Base-by-base conservation (phyloP, 2,329 filamentous ascomycete species). In the Lachnellula cervina region DNA sequence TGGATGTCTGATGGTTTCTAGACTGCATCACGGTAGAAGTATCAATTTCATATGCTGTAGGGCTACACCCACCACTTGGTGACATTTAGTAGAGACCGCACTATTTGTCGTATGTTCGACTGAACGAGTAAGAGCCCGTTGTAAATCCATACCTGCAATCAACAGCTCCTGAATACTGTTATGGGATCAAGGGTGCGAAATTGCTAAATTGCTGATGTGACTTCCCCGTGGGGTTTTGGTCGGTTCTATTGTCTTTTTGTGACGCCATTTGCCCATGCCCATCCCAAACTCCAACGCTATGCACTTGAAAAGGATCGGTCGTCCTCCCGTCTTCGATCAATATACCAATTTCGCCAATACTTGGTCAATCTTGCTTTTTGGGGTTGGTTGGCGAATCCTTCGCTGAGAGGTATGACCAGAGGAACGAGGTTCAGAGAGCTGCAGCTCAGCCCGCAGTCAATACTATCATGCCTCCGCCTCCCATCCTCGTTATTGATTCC, bases 401-500 rank as follows among this genome's bases (percentile, higher is more conserved):
- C 9, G 9, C 28, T 13, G 28, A 32, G 28, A 32, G 9, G 2
- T 32, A 32, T 32, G 28, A 9, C 9, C 9, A 11, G 9, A 32
- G 9, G 13, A 32, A 9, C 28, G 28, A 32, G 9, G 28, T 32
- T 11, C 9, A 32, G 28, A 32, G 28, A 32, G 28, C 28, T 32
- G 28, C 28, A 13, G 28, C 28, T 32, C 9, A 32, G 28, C 28
- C 11, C 28, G 38, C 49, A 51, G 17, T 23, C 19, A 52, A 51
- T 23, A 35, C 45, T 34, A 51, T 28, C 6, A 40, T 17, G 16
- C 37, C 37, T 40, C 14, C 7, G 11, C 35, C 16, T 32, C 21
- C 34, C n/a, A 17, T 50, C 11, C 5, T 44, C 42, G 42, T 44
- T 64, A 73, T 60, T 84, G 80, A 77, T 84, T 85, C 64, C 82